phyloP scores from a whole-genome alignment of 2,329 filamentous ascomycete genomes.

The Phoma sp. region DNA sequence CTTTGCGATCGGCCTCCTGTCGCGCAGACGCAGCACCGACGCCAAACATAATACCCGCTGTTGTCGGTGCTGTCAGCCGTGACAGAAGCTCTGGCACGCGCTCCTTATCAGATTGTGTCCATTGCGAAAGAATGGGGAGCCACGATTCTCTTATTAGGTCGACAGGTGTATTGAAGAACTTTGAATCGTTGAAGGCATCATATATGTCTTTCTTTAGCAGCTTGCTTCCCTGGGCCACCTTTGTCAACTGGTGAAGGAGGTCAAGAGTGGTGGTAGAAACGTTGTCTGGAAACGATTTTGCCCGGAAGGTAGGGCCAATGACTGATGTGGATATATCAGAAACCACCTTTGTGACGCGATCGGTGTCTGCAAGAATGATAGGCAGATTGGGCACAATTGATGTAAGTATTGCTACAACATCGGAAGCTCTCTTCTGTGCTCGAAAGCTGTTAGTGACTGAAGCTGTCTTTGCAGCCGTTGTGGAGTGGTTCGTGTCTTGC shows the following conservation, averaged over 20 bases:
- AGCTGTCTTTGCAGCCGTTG: slow-evolving; percentile 28
- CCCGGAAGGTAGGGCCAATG: slow-evolving; percentile 80
- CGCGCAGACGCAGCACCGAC: slow-evolving; percentile 93
- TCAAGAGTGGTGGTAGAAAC: slow-evolving; percentile 74
- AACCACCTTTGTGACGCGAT: slow-evolving; percentile 80
- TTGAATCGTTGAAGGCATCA: slow-evolving; percentile 89
- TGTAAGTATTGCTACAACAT: slow-evolving; percentile 81
- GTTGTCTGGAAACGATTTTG: slow-evolving; percentile 86
- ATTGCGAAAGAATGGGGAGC: slow-evolving; percentile 84
- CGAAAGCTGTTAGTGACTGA: slow-evolving; percentile 44
- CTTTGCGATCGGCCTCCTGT: slow-evolving; percentile 92
- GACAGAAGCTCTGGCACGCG: slow-evolving; percentile 80
- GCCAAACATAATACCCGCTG: slow-evolving; percentile 97
- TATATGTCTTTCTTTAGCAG: slow-evolving; percentile 90
- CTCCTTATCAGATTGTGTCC: slow-evolving; percentile 86
- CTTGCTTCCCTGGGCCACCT: slow-evolving; percentile 81
- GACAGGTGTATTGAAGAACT: slow-evolving; percentile 78
- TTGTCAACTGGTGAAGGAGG: slow-evolving; percentile 78
- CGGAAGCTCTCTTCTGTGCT: slow-evolving; percentile 55
- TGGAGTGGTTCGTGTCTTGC: slow-evolving; percentile 60
- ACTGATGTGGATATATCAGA: slow-evolving; percentile 83
- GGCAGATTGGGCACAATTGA: slow-evolving; percentile 80
- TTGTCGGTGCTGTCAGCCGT: slow-evolving; percentile 82
- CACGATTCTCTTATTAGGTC: slow-evolving; percentile 74
- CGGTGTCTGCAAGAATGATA: slow-evolving; percentile 83